Conservation (phyloP, 2,329 filamentous ascomycete species). For the Aspergillus proliferans region DNA sequence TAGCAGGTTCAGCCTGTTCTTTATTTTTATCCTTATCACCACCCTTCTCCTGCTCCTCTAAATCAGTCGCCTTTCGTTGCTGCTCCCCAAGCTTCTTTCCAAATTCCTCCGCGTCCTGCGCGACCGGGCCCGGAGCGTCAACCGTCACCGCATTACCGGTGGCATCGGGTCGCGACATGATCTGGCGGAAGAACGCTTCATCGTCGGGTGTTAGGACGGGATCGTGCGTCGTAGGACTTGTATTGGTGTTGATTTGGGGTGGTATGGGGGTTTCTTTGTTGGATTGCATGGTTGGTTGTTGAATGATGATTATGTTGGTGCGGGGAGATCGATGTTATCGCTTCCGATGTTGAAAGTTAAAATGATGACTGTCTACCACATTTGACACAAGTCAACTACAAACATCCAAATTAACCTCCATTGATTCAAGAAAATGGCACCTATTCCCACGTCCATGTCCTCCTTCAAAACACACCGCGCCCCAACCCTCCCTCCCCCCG, state of each 20-base stretch:
- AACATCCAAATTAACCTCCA: too few species aligned
- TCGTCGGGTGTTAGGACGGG: neutral
- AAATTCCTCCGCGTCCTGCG: neutral
- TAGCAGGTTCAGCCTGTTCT: neutral
- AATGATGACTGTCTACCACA: too few species aligned
- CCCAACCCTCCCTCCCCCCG: too few species aligned
- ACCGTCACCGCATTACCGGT: neutral
- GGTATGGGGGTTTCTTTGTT: neutral
- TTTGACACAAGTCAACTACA: too few species aligned
- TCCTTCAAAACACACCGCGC: too few species aligned
- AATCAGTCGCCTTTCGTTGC: neutral
- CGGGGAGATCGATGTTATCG: too few species aligned
- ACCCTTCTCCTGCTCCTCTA: neutral
- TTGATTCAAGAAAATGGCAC: too few species aligned
- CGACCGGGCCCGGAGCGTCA: neutral
- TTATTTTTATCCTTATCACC: neutral
- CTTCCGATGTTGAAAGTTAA: too few species aligned
- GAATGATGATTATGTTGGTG: neutral
- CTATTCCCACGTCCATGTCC: too few species aligned
- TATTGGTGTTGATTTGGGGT: neutral
- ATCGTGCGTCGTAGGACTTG: neutral
- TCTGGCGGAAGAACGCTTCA: constrained; percentile 1
- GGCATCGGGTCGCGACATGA: neutral
- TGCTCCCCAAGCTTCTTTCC: neutral
- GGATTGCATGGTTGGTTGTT: neutral